These are phyloP conservation scores for Exophiala mesophila DNA, from an alignment of 2,329 filamentous ascomycete species.

Conservation along the genomic window DNA sequence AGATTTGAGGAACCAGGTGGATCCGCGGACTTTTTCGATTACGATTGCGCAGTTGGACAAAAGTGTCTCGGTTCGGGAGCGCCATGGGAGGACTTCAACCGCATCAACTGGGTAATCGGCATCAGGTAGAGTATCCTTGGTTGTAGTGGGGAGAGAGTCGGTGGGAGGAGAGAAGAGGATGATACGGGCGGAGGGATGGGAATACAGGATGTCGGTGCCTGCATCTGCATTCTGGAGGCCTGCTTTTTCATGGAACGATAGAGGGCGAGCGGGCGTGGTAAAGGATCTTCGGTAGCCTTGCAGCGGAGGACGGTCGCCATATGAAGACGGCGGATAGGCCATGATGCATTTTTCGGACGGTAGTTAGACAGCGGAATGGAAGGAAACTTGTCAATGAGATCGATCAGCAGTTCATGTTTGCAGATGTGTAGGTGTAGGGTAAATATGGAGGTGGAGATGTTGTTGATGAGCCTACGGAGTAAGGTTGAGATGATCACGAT, in stretches of 20 bases:
- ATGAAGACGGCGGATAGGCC: conserved; percentile 21
- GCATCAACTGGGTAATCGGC: conserved; percentile 47
- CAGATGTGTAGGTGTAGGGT: too few species aligned
- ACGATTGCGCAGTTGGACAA: conserved; percentile 75
- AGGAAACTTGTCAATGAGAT: neutral
- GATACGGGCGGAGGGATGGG: conserved; percentile 68
- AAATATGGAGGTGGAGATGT: too few species aligned
- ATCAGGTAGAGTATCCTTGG: conserved; percentile 39
- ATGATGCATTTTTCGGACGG: conserved; percentile 24
- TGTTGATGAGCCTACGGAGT: too few species aligned
- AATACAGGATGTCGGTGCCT: conserved; percentile 53
- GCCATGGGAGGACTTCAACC: conserved; percentile 65
- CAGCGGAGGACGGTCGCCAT: conserved; percentile 23
- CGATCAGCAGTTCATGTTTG: neutral
- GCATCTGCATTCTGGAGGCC: conserved; percentile 30
- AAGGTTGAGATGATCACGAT: too few species aligned
- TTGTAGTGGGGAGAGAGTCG: conserved; percentile 28
- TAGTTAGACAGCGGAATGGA: too few species aligned
- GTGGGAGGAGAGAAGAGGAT: conserved; percentile 53
- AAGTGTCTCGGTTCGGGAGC: conserved; percentile 70
- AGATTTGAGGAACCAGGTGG: conserved; percentile 83
- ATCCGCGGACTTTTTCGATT: conserved; percentile 80
- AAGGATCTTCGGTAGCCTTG: conserved; percentile 25
- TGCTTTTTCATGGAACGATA: conserved; percentile 24
- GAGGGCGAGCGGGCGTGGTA: conserved; percentile 19